phyloP scores from a whole-genome alignment of 2,329 filamentous ascomycete genomes.

The Leptographium lundbergii region DNA sequence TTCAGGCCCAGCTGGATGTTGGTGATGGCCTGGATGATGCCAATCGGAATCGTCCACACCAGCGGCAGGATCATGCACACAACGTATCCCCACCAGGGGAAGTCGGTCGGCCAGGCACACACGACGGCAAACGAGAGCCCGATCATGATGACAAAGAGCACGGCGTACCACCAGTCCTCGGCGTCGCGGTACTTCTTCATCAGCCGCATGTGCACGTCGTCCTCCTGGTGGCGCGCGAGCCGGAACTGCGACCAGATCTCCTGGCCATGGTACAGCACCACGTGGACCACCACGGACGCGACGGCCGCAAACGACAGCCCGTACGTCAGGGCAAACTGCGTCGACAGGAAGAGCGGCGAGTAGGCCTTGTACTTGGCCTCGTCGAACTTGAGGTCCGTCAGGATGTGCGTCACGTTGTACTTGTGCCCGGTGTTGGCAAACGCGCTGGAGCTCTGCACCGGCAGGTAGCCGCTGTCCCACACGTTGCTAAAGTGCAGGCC shows the following conservation, averaged over 20 bases:
- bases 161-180: constrained; percentile 46
- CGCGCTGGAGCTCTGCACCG: constrained; percentile 45
- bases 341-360: constrained; percentile 51
- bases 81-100: constrained; percentile 45
- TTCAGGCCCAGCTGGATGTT: constrained; percentile 53
- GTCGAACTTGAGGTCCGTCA: constrained; percentile 46
- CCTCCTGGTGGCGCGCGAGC: constrained; percentile 41
- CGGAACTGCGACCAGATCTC: constrained; percentile 43
- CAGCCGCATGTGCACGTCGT: constrained; percentile 45
- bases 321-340: constrained; percentile 48
- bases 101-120: constrained; percentile 41
- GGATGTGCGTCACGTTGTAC: constrained; percentile 50
- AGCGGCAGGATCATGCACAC: constrained; percentile 44
- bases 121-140: constrained; percentile 40
- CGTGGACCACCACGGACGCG: constrained; percentile 45
- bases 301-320: constrained; percentile 47
- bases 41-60: constrained; percentile 47
- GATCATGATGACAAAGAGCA: constrained; percentile 39
- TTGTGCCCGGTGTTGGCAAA: constrained; percentile 50
- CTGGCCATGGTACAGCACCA: constrained; percentile 40
- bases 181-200: constrained; percentile 50
- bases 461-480: constrained; percentile 48
- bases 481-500: constrained; percentile 44
- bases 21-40: constrained; percentile 48
- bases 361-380: constrained; percentile 48